phyloP scores from a whole-genome alignment of 345 rosid genomes.

The Salix suchowensis region DNA sequence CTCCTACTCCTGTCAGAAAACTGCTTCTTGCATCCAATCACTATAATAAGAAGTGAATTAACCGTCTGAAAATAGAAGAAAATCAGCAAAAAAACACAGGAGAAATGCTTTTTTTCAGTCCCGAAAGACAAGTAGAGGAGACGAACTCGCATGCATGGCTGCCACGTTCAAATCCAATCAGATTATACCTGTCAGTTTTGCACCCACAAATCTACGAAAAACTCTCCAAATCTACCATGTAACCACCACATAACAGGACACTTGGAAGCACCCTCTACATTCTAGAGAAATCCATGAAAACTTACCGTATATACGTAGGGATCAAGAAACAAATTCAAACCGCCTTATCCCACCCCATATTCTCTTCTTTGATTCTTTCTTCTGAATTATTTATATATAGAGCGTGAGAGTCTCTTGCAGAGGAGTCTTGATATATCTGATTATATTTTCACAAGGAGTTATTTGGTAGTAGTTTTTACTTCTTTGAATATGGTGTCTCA shows the following conservation, averaged over 20 bases:
- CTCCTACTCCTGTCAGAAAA: too few relatives aligned
- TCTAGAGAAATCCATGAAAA: neutral
- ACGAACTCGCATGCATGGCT: constrained; percentile 24
- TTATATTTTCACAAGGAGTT: neutral
- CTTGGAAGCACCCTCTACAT: constrained; percentile 8
- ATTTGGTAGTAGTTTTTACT: neutral
- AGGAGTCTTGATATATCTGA: neutral
- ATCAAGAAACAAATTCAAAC: neutral
- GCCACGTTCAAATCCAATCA: constrained; percentile 15
- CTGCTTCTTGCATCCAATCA: too few relatives aligned
- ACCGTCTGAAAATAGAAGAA: neutral
- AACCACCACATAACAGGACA: constrained; percentile 13
- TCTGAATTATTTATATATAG: too few relatives aligned
- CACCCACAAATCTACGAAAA: neutral
- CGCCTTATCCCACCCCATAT: too few relatives aligned
- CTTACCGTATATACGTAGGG: neutral
- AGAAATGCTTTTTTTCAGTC: neutral
- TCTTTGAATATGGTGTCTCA: constrained; percentile 22
- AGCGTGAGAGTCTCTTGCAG: too few relatives aligned
- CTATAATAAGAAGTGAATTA: too few relatives aligned
- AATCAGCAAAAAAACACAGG: neutral
- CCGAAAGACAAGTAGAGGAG: neutral
- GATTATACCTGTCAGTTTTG: neutral
- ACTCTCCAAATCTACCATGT: neutral
- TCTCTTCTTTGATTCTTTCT: neutral